These are phyloP conservation scores for Neofusicoccum umdonicola DNA, from an alignment of 2,329 filamentous ascomycete species.

Conservation along the genomic window DNA sequence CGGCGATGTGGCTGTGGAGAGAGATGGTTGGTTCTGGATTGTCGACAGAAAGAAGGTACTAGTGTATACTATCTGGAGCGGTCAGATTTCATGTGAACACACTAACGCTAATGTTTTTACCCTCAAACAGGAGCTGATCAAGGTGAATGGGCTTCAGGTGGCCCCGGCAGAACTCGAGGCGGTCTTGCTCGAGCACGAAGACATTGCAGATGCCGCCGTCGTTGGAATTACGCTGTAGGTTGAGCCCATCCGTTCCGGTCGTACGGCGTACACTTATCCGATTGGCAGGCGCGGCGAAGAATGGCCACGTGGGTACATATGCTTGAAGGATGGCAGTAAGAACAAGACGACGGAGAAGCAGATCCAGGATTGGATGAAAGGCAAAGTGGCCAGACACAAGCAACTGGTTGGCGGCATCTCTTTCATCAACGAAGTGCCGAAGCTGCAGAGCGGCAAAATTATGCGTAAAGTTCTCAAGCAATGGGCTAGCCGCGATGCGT, in stretches of 20 bases:
- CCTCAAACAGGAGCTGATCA: slow-evolving; percentile 53
- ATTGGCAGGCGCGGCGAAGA: background rate
- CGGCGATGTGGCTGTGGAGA: slow-evolving; percentile 66
- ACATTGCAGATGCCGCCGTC: slow-evolving; percentile 65
- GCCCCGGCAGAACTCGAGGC: slow-evolving; percentile 61
- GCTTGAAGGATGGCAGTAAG: slow-evolving; percentile 42
- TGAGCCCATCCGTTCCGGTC: background rate
- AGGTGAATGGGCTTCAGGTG: slow-evolving; percentile 62
- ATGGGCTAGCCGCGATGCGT: slow-evolving; percentile 55
- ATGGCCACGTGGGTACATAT: slow-evolving; percentile 54
- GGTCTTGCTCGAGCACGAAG: slow-evolving; percentile 53
- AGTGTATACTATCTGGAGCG: too few species aligned
- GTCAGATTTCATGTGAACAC: background rate
- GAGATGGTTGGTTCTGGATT: slow-evolving; percentile 58
- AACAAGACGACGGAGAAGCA: slow-evolving; percentile 50
- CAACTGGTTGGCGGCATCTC: slow-evolving; percentile 67
- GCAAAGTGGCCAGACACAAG: slow-evolving; percentile 65
- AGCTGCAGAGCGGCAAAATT: slow-evolving; percentile 54
- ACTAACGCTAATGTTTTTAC: background rate
- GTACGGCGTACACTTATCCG: background rate
- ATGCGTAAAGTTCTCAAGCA: slow-evolving; percentile 60
- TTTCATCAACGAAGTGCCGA: slow-evolving; percentile 67
- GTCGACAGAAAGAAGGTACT: slow-evolving; percentile 68
- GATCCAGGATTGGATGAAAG: slow-evolving; percentile 62
- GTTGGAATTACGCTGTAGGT: slow-evolving; percentile 59